A percentile compares a stretch with the other conserved stretches of the same genome.
These are phyloP conservation scores for Globisporangium echinulatum DNA, from an alignment of 352 stramenopile species.

Conservation along the genomic window DNA sequence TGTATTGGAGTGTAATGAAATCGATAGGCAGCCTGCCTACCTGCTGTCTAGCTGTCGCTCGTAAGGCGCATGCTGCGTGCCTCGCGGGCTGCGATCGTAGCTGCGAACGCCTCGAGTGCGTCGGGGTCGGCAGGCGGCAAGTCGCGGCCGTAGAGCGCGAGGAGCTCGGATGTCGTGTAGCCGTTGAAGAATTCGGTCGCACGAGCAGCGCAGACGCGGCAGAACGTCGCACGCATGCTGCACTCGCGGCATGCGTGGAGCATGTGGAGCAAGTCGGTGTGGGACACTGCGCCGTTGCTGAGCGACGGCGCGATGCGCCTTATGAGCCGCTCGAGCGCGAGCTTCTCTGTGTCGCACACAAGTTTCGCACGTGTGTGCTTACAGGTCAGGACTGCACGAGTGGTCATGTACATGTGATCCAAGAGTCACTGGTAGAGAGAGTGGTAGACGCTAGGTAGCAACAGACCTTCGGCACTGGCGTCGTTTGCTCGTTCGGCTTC, in stretches of 20 bases:
- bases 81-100: conserved; percentile 34
- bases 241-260: conserved; percentile 51
- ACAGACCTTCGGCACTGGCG: conserved; percentile 23
- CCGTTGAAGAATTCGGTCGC: conserved; percentile 60
- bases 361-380: too few species aligned
- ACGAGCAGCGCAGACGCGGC: conserved; percentile 30
- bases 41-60: conserved; percentile 1
- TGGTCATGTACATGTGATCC: too few species aligned
- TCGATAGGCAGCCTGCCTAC: too few species aligned
- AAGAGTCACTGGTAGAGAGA: too few species aligned
- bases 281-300: conserved; percentile 45
- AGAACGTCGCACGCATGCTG: conserved; percentile 50
- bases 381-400: too few species aligned
- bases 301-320: conserved; percentile 57
- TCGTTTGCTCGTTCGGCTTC: conserved; percentile 37
- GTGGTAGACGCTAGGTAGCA: too few species aligned
- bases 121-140: conserved; percentile 44
- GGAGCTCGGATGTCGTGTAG: conserved; percentile 43
- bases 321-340: conserved; percentile 47
- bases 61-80: conserved; percentile 20
- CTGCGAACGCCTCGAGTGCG: conserved; percentile 33
- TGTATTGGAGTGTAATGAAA: too few species aligned
- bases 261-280: conserved; percentile 49
- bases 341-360: conserved; percentile 29
- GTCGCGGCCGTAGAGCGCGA: conserved; percentile 45